Evolutionary conservation across 106 monocot genomes (phyloP).

Genomic region (Posidonia australis): DNA sequence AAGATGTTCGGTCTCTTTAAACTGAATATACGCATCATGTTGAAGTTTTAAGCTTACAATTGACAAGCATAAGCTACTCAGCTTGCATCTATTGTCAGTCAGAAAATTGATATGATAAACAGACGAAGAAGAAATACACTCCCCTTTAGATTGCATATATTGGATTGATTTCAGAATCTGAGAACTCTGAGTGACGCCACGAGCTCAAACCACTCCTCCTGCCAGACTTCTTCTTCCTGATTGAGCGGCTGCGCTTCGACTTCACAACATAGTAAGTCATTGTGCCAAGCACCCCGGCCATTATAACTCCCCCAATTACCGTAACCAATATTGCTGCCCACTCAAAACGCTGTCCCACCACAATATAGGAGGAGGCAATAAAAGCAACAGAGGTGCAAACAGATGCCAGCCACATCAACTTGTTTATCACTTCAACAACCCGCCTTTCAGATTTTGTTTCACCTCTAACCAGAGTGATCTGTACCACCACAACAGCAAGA

Average conservation of each 20-base stretch:
- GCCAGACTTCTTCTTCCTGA: constrained; percentile 13
- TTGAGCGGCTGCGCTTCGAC: constrained; percentile 10
- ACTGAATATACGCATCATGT: no score
- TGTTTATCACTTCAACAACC: constrained; percentile 82
- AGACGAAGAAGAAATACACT: background rate
- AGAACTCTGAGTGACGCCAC: constrained; percentile 10
- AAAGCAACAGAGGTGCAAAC: constrained; percentile 58
- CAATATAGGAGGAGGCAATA: constrained; percentile 57
- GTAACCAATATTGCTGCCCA: constrained; percentile 66
- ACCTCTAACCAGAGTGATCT: constrained; percentile 60
- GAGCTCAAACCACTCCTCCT: constrained; percentile 9
- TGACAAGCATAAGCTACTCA: no score
- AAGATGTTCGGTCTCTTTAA: no score
- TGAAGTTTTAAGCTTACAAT: no score
- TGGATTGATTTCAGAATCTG: constrained; percentile 26
- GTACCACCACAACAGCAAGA: constrained; percentile 79
- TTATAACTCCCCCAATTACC: constrained; percentile 52
- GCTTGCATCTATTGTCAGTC: no score
- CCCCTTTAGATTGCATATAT: constrained; percentile 21
- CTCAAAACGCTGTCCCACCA: constrained; percentile 38
- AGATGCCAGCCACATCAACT: constrained; percentile 85
- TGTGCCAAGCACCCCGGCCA: constrained; percentile 55
- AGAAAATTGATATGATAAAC: background rate
- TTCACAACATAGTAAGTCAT: constrained; percentile 60
- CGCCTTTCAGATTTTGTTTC: constrained; percentile 61